Evolutionary conservation across 2,329 filamentous ascomycete species (phyloP).

Genomic region (Aureobasidium musti): DNA sequence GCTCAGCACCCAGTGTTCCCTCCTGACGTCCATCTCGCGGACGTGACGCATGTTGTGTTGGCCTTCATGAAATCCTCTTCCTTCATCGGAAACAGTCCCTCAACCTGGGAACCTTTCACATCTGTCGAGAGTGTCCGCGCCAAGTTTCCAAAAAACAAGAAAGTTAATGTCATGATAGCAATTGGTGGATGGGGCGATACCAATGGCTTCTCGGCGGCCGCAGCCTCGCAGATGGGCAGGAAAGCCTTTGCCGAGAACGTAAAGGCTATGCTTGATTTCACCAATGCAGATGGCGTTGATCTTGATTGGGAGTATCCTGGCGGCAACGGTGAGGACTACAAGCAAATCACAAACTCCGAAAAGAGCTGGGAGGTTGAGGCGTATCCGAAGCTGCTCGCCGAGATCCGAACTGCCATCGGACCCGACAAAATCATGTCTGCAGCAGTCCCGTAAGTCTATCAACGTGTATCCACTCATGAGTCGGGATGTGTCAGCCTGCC

Average conservation of each 20-base stretch:
- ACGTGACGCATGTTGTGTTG: slow-evolving; percentile 60
- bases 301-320: slow-evolving; percentile 67
- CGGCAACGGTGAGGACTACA: slow-evolving; percentile 71
- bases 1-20: slow-evolving; percentile 42
- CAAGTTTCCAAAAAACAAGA: slow-evolving; percentile 62
- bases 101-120: slow-evolving; percentile 57
- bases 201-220: slow-evolving; percentile 61
- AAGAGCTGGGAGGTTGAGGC: slow-evolving; percentile 63
- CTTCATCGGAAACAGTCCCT: slow-evolving; percentile 51
- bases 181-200: slow-evolving; percentile 76
- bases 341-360: slow-evolving; percentile 58
- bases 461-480: not conserved
- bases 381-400: slow-evolving; percentile 62
- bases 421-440: slow-evolving; percentile 63
- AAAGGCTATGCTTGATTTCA: slow-evolving; percentile 60
- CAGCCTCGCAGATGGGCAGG: slow-evolving; percentile 55
- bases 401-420: slow-evolving; percentile 61
- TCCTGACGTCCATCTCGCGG: slow-evolving; percentile 40
- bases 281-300: slow-evolving; percentile 66
- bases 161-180: slow-evolving; percentile 63
- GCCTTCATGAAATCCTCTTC: slow-evolving; percentile 59
- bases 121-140: slow-evolving; percentile 52
- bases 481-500: not conserved
- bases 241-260: slow-evolving; percentile 65
- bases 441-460: slow-evolving; percentile 56